Base-by-base conservation (phyloP, 2,329 filamentous ascomycete species). In the Cryphonectria japonica region DNA sequence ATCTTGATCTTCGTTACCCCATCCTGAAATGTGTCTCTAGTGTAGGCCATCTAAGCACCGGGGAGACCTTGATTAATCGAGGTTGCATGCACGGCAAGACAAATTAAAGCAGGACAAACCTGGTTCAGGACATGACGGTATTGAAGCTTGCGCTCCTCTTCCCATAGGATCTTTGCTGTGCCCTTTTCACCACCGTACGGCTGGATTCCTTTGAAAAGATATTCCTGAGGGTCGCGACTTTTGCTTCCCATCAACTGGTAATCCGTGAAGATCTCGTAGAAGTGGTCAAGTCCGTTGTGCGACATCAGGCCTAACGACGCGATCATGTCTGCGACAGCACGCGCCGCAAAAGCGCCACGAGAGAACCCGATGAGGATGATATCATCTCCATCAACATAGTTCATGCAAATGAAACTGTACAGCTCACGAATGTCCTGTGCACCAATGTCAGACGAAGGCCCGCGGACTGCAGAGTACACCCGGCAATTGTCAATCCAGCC, bases 271-370 rank as follows among this genome's bases (percentile, higher is more conserved):
- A 85, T 81, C 9, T 79, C 76, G 62, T 82, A 83, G 73, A 85
- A 85, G 16, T 77, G 75, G 73, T 82, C 79, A 74, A 84, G 79
- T 0, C 83, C 83, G 54, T 78, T 76, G 22, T 80, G 78, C 1
- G 81, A 84, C 19, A 85, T 75, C 66, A 85, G 76, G n/a, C 83
- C 83, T 13, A 85, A 70, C 1, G 77, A 76, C 2, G 76, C 78
- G 46, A 83, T 76, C 64, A 83, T 78, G 67, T 82, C 81, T 3
- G 81, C 81, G 2, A 80, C 77, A 0, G 81, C 79, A 9, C 81
- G 79, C 37, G 80, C 81, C 1, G 81, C 82, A 72, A 81, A 83
- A 6, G 81, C 80, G 3, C 81, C 81, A 2, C 81, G 75, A 2
- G 80, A 82, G 72, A 82, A 83, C 6, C 81, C 81, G 7, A 81